Percentiles rank a stretch among this genome's conserved stretches.
Evolutionary conservation across 1,139 yeast species (phyloP).

Genomic region (Debaryomyces sp.): DNA sequence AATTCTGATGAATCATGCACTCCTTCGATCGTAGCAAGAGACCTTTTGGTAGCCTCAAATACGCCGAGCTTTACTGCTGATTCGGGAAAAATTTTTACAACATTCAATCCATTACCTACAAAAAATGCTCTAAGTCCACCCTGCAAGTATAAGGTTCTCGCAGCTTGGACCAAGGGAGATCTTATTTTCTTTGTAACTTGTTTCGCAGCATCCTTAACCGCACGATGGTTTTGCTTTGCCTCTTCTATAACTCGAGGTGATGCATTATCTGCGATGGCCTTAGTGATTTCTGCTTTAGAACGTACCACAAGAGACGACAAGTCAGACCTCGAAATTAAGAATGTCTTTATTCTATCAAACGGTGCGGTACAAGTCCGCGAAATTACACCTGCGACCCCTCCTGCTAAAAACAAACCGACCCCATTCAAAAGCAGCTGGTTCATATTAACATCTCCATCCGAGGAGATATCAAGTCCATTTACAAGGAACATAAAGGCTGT

Average conservation of each 20-base stretch:
- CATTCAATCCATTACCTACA: constrained; percentile 95
- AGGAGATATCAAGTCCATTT: constrained; percentile 76
- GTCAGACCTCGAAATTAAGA: constrained; percentile 89
- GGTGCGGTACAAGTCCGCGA: constrained; percentile 99
- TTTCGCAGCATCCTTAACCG: constrained; percentile 24
- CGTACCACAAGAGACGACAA: constrained; percentile 67
- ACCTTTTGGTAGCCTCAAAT: constrained; percentile 82
- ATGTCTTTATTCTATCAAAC: constrained; percentile 91
- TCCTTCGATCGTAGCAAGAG: constrained; percentile 76
- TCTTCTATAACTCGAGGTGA: constrained; percentile 40
- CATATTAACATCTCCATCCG: constrained; percentile 91
- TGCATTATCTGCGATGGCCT: constrained; percentile 42
- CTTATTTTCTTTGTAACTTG: constrained; percentile 45
- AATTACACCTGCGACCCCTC: constrained; percentile 94
- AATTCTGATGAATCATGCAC: constrained; percentile 70
- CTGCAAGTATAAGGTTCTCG: constrained; percentile 77
- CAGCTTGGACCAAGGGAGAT: constrained; percentile 79
- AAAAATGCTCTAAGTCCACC: constrained; percentile 89
- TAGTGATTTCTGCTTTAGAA: constrained; percentile 54
- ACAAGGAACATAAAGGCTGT: constrained; percentile 82
- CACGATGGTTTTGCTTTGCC: constrained; percentile 31
- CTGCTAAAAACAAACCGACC: constrained; percentile 88
- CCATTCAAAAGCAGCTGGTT: constrained; percentile 80
- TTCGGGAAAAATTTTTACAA: constrained; percentile 94
- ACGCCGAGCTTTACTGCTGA: constrained; percentile 97